Evolutionary conservation across 1,139 yeast genomes (phyloP).

Genomic region (Debaryomycetaceae sp.): DNA sequence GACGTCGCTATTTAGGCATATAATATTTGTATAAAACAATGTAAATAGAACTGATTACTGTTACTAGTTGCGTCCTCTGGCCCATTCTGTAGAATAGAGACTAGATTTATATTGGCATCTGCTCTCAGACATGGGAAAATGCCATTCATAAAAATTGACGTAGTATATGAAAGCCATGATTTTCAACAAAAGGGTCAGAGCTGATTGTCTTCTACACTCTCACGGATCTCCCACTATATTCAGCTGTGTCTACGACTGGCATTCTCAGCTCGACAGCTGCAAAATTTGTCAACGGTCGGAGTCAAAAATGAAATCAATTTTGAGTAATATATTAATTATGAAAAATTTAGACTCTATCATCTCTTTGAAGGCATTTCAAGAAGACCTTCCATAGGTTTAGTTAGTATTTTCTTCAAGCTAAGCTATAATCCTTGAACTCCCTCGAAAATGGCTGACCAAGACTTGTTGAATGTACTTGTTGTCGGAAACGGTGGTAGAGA

Average conservation of each 20-base stretch:
- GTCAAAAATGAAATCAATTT: not conserved
- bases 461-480: slow-evolving; percentile 62
- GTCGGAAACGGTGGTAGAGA: slow-evolving; percentile 99
- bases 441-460: not conserved
- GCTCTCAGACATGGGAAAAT: no score
- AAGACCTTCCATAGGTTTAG: not conserved
- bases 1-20: slow-evolving; percentile 44
- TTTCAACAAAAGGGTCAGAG: no score
- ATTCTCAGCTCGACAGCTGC: not conserved
- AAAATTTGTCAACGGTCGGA: not conserved
- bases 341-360: not conserved
- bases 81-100: no score
- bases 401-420: not conserved
- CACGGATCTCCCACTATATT: no score
- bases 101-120: no score
- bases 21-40: slow-evolving; percentile 4
- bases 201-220: no score
- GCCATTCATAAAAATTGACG: no score
- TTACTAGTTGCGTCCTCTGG: no score
- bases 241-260: no score
- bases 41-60: slow-evolving; percentile 4
- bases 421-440: not conserved
- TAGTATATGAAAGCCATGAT: no score
- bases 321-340: not conserved
- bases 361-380: not conserved